Evolutionary conservation across 2,329 filamentous ascomycete genomes (phyloP).

Genomic region (Pseudodiploospora longispora): DNA sequence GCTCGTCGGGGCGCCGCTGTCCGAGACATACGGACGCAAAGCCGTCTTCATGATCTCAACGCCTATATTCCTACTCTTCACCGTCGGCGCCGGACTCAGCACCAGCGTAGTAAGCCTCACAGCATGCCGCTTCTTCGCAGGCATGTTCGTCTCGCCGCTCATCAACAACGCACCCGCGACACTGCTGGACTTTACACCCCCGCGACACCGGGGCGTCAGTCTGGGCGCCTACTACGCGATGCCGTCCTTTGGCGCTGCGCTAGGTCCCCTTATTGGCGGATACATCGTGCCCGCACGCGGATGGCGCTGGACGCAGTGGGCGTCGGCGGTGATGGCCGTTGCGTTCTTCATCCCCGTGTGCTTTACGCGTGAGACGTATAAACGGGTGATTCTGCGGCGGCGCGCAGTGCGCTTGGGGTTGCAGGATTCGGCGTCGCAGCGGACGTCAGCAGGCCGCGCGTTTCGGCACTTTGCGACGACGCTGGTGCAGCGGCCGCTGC

Average conservation of each 20-base stretch:
- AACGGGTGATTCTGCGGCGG: slow-evolving; percentile 44
- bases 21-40: slow-evolving; percentile 60
- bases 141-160: slow-evolving; percentile 53
- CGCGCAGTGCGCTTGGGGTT: slow-evolving; percentile 31
- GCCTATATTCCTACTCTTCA: slow-evolving; percentile 62
- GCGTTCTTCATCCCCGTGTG: slow-evolving; percentile 50
- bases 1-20: slow-evolving; percentile 68
- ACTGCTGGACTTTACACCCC: slow-evolving; percentile 52
- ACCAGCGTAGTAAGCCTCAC: slow-evolving; percentile 64
- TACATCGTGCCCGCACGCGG: slow-evolving; percentile 57
- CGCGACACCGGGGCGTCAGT: slow-evolving; percentile 45
- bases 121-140: slow-evolving; percentile 62
- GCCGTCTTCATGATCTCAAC: slow-evolving; percentile 39
- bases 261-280: slow-evolving; percentile 57
- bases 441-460: slow-evolving; percentile 15
- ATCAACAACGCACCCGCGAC: slow-evolving; percentile 56
- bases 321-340: slow-evolving; percentile 28
- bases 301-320: slow-evolving; percentile 52
- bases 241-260: slow-evolving; percentile 57
- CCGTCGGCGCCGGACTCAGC: slow-evolving; percentile 60
- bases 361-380: slow-evolving; percentile 55
- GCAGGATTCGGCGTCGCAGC: slow-evolving; percentile 17
- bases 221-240: slow-evolving; percentile 56
- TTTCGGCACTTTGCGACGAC: slow-evolving; percentile 28
- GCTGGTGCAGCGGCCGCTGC: slow-evolving; percentile 54